Percentiles rank a stretch among this genome's conserved stretches.
Evolutionary conservation across 257 asterid genomes (phyloP).

Genomic region (Capsicum chinense): DNA sequence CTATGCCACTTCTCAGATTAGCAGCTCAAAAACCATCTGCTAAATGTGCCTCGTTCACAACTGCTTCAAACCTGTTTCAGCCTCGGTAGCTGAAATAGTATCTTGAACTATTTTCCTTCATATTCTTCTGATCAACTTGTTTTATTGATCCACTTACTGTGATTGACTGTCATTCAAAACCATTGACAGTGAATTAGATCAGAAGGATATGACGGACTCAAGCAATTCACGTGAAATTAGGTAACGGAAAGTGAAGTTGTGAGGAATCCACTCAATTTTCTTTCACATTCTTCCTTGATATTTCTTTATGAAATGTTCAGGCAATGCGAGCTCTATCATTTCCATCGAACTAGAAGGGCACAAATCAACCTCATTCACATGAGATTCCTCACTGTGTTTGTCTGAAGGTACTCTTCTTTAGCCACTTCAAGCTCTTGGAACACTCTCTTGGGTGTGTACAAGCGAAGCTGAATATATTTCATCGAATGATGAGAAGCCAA

Average conservation of each 20-base stretch:
- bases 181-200: not conserved
- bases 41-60: not conserved
- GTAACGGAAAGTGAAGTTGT: conserved; percentile 69
- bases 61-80: conserved; percentile 17
- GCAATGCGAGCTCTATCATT: conserved; percentile 61
- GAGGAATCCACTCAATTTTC: conserved; percentile 72
- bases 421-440: conserved; percentile 87
- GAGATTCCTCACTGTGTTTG: conserved; percentile 62
- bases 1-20: not conserved
- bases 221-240: conserved; percentile 61
- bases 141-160: not conserved
- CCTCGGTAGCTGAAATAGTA: not conserved
- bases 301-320: conserved; percentile 39
- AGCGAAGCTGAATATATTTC: conserved; percentile 59
- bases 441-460: conserved; percentile 67
- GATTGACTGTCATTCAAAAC: not conserved
- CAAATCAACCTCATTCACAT: conserved; percentile 63
- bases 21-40: conserved; percentile 15
- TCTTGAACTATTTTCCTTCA: not conserved
- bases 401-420: conserved; percentile 86
- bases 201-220: conserved; percentile 7
- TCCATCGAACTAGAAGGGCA: conserved; percentile 56
- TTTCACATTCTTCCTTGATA: conserved; percentile 54
- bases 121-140: not conserved
- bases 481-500: not conserved